Evolutionary conservation across 192 early-diverging fungal genomes (phyloP).

Genomic region (Coemansia aciculifera): DNA sequence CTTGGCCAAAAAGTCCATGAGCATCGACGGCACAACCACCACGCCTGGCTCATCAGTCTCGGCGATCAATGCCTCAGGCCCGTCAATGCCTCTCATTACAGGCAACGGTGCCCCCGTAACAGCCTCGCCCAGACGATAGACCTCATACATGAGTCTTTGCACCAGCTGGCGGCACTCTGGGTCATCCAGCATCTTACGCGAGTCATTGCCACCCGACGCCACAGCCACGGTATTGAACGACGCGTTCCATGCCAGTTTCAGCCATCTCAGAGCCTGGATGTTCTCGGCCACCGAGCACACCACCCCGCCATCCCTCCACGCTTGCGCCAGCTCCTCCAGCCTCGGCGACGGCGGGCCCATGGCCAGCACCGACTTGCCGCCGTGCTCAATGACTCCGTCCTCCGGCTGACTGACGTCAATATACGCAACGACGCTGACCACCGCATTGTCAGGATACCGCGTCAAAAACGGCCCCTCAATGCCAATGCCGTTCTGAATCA

Average conservation of each 20-base stretch:
- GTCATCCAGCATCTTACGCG: constrained; percentile 57
- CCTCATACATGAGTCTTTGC: constrained; percentile 57
- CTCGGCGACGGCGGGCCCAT: constrained; percentile 41
- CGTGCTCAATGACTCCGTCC: constrained; percentile 59
- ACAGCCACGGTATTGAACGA: constrained; percentile 70
- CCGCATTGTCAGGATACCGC: constrained; percentile 64
- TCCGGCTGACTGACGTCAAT: constrained; percentile 63
- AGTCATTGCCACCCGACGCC: constrained; percentile 58
- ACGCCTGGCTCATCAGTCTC: constrained; percentile 15
- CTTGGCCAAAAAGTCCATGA: constrained; percentile 57
- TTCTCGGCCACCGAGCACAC: constrained; percentile 49
- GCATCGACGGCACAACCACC: constrained; percentile 60
- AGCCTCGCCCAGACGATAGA: constrained; percentile 58
- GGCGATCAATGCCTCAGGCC: constrained; percentile 39
- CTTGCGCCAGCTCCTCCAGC: constrained; percentile 38
- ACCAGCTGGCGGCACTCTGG: constrained; percentile 48
- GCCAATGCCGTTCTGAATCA: constrained; percentile 76
- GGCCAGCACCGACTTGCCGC: constrained; percentile 35
- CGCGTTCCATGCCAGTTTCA: constrained; percentile 75
- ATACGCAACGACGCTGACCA: constrained; percentile 64
- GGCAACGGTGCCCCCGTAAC: constrained; percentile 41
- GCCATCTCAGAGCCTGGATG: constrained; percentile 67
- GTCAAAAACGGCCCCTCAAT: constrained; percentile 60
- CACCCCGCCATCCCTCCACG: constrained; percentile 51
- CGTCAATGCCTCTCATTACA: constrained; percentile 10